Evolutionary conservation across 441 rosid species (phyloP), one percentile per base, ranked within the genome.

Genomic region (Corymbia citriodora): DNA sequence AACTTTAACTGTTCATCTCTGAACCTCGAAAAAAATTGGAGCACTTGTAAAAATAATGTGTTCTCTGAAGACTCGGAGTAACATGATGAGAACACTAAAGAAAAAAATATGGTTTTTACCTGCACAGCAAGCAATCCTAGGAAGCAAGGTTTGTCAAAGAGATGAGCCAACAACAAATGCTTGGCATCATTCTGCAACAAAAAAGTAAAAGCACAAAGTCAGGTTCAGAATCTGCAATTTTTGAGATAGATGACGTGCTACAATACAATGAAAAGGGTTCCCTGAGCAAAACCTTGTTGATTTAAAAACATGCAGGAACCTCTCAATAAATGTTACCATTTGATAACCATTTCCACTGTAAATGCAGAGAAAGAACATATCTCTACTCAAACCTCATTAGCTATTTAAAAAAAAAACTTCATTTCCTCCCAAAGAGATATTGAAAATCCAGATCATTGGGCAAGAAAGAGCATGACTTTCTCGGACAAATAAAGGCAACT

Each of bases 101-200:
- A 83, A 79, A 59, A 61, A 48, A 4, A 33, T 72, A 88, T 40
- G 68, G 48, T 63, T 91, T 48, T 89, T 91, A 95, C 98, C 96
- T 96, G 94, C 52, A 96, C 87, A 45, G 99, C 99, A 52, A 98
- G 99, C 91, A 97, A 91, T 14, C 99, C 99, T 27, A 98, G 97
- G 92, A 98, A 98, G 94, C 99, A 98, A 59, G 99, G 99, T 92
- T 98, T 98, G 93, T 98, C 99, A 89, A 98, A 97, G 89, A 97
- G 98, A 91, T 97, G 99, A 63, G 99, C 99, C 92, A 98, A 92
- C 92, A 97, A 61, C 91, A 97, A 92, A 92, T 98, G 97, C 94
- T 97, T 97, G 53, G 96, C 92, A 90, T 98, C 95, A 89, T 96
- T 94, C 99, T 98, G 96, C 93, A 92, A 91, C 15, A 74, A 72